Conservation (phyloP, 1,139 yeast genomes). For the Yueomyces sp. region DNA sequence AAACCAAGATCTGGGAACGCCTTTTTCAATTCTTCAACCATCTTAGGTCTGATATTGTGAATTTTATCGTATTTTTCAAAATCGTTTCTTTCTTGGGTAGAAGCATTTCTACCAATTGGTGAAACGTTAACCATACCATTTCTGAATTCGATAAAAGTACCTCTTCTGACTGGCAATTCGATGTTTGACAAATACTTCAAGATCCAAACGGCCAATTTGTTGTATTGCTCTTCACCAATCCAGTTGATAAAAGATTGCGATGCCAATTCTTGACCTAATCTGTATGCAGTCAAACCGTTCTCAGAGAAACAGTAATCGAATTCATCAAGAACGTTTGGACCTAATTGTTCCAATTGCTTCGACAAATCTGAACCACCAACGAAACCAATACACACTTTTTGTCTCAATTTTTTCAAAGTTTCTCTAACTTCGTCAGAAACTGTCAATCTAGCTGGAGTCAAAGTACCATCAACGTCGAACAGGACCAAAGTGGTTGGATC, state of each 20-base stretch:
- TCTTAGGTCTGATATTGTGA: slow-evolving; percentile 65
- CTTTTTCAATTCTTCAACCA: slow-evolving; percentile 74
- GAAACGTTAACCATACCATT: slow-evolving; percentile 98
- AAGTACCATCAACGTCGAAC: slow-evolving; percentile 96
- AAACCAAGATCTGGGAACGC: slow-evolving; percentile 73
- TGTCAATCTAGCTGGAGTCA: slow-evolving; percentile 89
- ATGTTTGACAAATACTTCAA: slow-evolving; percentile 72
- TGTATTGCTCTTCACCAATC: slow-evolving; percentile 94
- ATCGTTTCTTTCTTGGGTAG: slow-evolving; percentile 84
- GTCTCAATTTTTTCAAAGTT: slow-evolving; percentile 60
- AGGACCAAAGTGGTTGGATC: slow-evolving; percentile 45
- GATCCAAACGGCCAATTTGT: slow-evolving; percentile 73
- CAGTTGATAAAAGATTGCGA: slow-evolving; percentile 88
- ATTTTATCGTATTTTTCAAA: slow-evolving; percentile 73
- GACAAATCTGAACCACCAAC: slow-evolving; percentile 96
- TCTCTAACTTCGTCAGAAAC: slow-evolving; percentile 72
- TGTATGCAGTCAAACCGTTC: slow-evolving; percentile 96
- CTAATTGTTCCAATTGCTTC: slow-evolving; percentile 94
- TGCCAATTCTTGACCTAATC: slow-evolving; percentile 74
- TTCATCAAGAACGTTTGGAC: slow-evolving; percentile 58
- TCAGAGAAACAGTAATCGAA: slow-evolving; percentile 96
- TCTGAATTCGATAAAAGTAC: slow-evolving; percentile 96
- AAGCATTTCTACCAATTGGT: slow-evolving; percentile 97
- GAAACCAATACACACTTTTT: slow-evolving; percentile 89
- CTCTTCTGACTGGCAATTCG: slow-evolving; percentile 90